A percentile compares a stretch with the other conserved stretches of the same genome.
phyloP scores from a whole-genome alignment of 495 filamentous ascomycete genomes.

The Penicillium cataractarum region DNA sequence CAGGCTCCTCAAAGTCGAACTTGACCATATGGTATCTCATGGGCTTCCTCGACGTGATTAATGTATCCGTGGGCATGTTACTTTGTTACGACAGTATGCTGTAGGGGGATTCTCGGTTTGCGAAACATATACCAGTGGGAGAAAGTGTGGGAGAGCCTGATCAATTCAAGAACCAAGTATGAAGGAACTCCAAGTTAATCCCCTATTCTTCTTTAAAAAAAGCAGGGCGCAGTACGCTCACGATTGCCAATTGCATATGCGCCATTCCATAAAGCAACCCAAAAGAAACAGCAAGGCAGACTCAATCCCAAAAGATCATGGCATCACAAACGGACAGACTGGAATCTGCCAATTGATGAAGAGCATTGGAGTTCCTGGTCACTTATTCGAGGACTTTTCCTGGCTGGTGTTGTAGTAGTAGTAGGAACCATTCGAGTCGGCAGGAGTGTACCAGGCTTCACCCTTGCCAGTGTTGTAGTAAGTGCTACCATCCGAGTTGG shows the following conservation, averaged over 20 bases:
- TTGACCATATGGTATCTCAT: too few relatives aligned
- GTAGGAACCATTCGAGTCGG: neutral
- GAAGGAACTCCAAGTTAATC: neutral
- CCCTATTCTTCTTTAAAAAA: neutral
- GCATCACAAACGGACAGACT: neutral
- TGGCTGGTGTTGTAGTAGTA: too few relatives aligned
- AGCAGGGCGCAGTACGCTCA: neutral
- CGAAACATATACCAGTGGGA: neutral
- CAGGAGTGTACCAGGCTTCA: constrained; percentile 31
- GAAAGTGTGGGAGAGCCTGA: neutral
- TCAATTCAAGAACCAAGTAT: too few relatives aligned
- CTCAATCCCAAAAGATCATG: neutral
- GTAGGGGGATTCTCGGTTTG: neutral
- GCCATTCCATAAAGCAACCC: neutral
- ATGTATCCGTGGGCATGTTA: too few relatives aligned
- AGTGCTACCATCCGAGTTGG: constrained; percentile 42
- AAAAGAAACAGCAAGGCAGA: neutral
- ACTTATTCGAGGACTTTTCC: neutral
- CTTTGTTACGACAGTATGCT: too few relatives aligned
- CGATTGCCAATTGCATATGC: neutral
- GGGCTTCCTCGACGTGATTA: too few relatives aligned
- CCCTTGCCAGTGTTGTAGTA: constrained; percentile 47
- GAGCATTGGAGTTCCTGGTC: neutral
- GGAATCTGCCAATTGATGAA: neutral
- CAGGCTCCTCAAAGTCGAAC: too few relatives aligned